Base-by-base conservation (phyloP, 225 moss, liverwort and hornwort species). In the Marchantia paleacea region DNA sequence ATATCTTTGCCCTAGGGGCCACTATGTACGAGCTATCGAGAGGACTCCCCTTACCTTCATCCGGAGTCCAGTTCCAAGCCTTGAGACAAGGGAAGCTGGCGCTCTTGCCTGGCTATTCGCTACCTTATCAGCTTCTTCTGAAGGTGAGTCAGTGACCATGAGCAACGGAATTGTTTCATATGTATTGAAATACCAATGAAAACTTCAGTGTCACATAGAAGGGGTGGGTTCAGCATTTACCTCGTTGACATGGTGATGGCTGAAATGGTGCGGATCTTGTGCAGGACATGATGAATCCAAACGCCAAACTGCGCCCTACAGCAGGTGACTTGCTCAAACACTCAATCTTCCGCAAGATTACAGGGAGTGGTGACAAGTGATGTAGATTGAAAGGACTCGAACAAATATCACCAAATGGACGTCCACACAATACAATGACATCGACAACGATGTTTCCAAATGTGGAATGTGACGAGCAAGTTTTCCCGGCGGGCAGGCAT, bases 21-120 rank as follows among this genome's bases (percentile, higher is more conserved):
- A 92, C 97, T n/a, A 95, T 99, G 80, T 99, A 92, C 78, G 97
- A 99, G 82, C 85, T 99, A 70, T 95, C 95, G 10, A 99, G 90
- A 78, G 95, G 97, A 76, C 84, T 89, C 57, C 90, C 94, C 4
- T 89, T 95, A 16, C 91, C 94, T 10, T 87, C 93, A 80, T 94
- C 93, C 47, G 97, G 95, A 79, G 74, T 85, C 53, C 89, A 88
- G 18, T 99, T 92, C 77, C 92, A 95, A 76, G 78, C 86, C 25
- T 66, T 99, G 82, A 89, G 97, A n/a, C 89, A 95, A 64, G 97
- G 93, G 19, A 90, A 92, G 77, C 80, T 91, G 10, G 82, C 88
- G 25, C 79, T 91, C 55, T 83, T 94, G 15, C 91, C 95, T 26
- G 92, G 88, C 0, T 95, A 90, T 73, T 94, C 97, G 26, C 79